Evolutionary conservation across 2,329 filamentous ascomycete genomes (phyloP).

Genomic region (Xylaria sp.): DNA sequence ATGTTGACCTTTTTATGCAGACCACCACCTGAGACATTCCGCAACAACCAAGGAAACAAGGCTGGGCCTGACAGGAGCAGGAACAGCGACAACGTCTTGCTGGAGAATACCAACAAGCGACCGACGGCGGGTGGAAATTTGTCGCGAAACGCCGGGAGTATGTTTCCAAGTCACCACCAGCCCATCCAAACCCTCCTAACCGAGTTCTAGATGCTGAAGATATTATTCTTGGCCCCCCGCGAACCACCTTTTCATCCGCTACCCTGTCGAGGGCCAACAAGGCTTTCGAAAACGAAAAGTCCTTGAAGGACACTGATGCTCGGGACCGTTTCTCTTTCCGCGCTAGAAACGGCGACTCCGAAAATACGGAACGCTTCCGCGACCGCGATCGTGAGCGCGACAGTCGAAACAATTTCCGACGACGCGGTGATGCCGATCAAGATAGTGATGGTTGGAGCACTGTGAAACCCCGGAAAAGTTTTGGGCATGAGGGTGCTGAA

Average conservation of each 20-base stretch:
- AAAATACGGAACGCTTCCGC: conserved; percentile 40
- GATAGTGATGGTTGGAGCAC: conserved; percentile 76
- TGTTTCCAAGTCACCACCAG: conserved; percentile 31
- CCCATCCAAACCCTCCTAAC: conserved; percentile 33
- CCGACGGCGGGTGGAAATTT: conserved; percentile 55
- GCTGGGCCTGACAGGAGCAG: conserved; percentile 47
- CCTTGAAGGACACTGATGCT: conserved; percentile 52
- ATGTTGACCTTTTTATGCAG: conserved; percentile 37
- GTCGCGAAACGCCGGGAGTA: conserved; percentile 62
- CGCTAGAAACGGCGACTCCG: conserved; percentile 52
- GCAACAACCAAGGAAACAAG: conserved; percentile 47
- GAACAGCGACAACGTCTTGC: conserved; percentile 47
- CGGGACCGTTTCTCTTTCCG: conserved; percentile 66
- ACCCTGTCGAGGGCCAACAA: conserved; percentile 56
- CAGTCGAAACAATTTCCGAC: conserved; percentile 50
- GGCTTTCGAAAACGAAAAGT: conserved; percentile 57
- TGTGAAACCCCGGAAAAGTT: conserved; percentile 74
- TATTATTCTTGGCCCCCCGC: conserved; percentile 82
- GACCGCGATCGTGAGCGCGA: conserved; percentile 54
- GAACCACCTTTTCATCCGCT: conserved; percentile 79
- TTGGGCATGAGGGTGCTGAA: conserved; percentile 72
- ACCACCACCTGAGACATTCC: conserved; percentile 48
- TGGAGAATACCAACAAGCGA: conserved; percentile 56
- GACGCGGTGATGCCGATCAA: conserved; percentile 58
- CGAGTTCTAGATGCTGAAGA: conserved; percentile 68